These are phyloP conservation scores for Nissolia schottii DNA, from an alignment of 306 rosid genomes.

Conservation along the genomic window DNA sequence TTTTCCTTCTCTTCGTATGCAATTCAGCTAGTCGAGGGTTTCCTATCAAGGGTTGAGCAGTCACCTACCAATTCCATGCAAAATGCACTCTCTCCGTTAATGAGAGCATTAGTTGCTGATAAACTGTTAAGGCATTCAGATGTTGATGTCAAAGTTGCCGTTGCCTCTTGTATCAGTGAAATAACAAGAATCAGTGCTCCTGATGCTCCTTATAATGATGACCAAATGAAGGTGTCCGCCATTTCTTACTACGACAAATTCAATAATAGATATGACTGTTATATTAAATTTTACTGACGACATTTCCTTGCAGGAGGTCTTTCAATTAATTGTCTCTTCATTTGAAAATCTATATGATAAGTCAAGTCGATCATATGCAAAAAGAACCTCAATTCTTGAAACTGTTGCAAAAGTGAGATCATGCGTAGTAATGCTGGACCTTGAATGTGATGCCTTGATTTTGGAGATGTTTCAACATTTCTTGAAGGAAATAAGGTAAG, in stretches of 20 bases:
- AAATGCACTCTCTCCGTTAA: slow-evolving; percentile 56
- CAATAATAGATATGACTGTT: no score
- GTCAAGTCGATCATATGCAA: slow-evolving; percentile 59
- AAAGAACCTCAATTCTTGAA: slow-evolving; percentile 69
- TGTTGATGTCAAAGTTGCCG: slow-evolving; percentile 72
- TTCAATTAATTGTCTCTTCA: slow-evolving; percentile 79
- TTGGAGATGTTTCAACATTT: slow-evolving; percentile 91
- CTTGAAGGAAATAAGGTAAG: slow-evolving; percentile 70
- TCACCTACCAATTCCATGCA: slow-evolving; percentile 65
- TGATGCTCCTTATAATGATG: slow-evolving; percentile 91
- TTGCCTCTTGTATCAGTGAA: slow-evolving; percentile 88
- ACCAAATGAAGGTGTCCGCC: slow-evolving; percentile 72
- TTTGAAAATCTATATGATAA: slow-evolving; percentile 74
- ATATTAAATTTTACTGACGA: neutral
- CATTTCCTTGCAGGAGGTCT: slow-evolving; percentile 54
- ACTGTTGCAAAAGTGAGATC: slow-evolving; percentile 93
- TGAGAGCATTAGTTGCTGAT: slow-evolving; percentile 58
- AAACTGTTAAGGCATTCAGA: slow-evolving; percentile 56
- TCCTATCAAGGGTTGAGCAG: slow-evolving; percentile 67
- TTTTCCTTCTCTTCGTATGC: no score
- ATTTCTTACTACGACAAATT: neutral
- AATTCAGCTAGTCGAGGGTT: slow-evolving; percentile 55
- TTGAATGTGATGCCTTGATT: slow-evolving; percentile 84
- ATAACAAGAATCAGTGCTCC: slow-evolving; percentile 93
- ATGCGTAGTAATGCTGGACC: slow-evolving; percentile 92